Evolutionary conservation across 2,329 filamentous ascomycete species (phyloP), one percentile per base, ranked within the genome.

Genomic region (Ophiostoma tasmaniense): DNA sequence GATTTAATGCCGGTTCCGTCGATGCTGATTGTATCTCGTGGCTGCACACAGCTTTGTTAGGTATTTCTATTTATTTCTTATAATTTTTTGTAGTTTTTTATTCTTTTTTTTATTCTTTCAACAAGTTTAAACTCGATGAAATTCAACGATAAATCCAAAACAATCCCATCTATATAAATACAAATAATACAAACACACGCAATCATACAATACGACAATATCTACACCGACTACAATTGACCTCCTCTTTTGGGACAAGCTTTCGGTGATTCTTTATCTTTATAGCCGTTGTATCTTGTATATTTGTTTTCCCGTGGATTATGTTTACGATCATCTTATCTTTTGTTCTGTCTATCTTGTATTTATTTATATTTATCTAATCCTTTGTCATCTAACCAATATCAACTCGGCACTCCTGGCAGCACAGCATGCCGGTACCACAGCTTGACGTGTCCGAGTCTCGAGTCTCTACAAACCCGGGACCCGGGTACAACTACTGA

Each of bases 201-300:
- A n/a, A 39, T 14, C 3, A 20, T 13, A n/a, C 25, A 28, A 13
- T 5, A 25, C 11, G 17, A 10, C 30, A 30, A 61, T 61, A 28
- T 1, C 25, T 25, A 30, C 28, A 14, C 59, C 30, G 13, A 25
- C 50, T 35, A 14, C 59, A 6, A 39, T 55, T 52, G 59, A 50
- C 68, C 68, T 69, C 59, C 68, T 69, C 62, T 42, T 67, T 69
- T 67, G 13, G 68, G 68, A 39, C 68, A 69, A 69, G 68, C 33
- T 61, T 14, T 42, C 17, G 52, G 33, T 35, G 7, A 20, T 3
- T 62, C 28, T 28, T 42, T 28, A 17, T 37, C 20, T 66, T 59
- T 35, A 7, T 13, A 11, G n/a, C n/a, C n/a, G n/a, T 59, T 33
- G 59, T 33, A 33, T 33, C 25, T 8, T 62, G 1, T 17, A 17